Evolutionary conservation across 495 filamentous ascomycete genomes (phyloP).

Genomic region (Hypoxylon intermedium): DNA sequence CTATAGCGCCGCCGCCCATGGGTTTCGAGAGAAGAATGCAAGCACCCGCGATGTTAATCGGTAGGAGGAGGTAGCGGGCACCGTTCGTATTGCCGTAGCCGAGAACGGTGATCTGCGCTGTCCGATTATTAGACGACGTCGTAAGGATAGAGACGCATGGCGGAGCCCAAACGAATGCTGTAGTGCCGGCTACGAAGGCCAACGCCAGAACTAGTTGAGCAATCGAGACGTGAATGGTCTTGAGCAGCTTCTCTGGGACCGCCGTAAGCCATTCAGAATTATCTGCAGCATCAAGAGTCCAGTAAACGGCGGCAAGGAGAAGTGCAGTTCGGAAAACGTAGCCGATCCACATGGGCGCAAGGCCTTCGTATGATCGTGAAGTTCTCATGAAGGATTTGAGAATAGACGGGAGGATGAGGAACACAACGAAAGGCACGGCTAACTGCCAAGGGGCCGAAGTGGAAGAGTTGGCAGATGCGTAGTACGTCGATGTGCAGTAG

Average conservation of each 20-base stretch:
- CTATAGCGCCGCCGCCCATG: conserved; percentile 87
- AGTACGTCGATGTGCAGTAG: conserved; percentile 93
- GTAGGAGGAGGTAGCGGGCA: conserved; percentile 85
- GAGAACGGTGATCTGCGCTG: conserved; percentile 71
- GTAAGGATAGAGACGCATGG: conserved; percentile 71
- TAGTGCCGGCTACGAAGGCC: conserved; percentile 68
- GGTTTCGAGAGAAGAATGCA: conserved; percentile 88
- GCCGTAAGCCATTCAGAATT: conserved; percentile 81
- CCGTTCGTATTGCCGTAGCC: conserved; percentile 94
- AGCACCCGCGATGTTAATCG: conserved; percentile 75
- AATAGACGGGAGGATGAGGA: conserved; percentile 75
- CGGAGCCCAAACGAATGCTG: conserved; percentile 76
- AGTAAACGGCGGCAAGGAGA: conserved; percentile 79
- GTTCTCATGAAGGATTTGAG: conserved; percentile 77
- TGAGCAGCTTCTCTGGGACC: conserved; percentile 64
- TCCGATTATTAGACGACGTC: conserved; percentile 45
- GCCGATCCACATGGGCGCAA: conserved; percentile 82
- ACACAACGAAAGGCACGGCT: conserved; percentile 75
- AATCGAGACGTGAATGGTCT: conserved; percentile 73
- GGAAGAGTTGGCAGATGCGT: conserved; percentile 87
- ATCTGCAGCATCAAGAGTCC: conserved; percentile 89
- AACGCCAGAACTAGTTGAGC: conserved; percentile 81
- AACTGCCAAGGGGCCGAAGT: conserved; percentile 94
- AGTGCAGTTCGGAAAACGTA: conserved; percentile 79
- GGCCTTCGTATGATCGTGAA: conserved; percentile 83